These are phyloP conservation scores for Sphaerobolus stellatus DNA, from an alignment of 1,284 basidiomycete genomes.

Conservation along the genomic window DNA sequence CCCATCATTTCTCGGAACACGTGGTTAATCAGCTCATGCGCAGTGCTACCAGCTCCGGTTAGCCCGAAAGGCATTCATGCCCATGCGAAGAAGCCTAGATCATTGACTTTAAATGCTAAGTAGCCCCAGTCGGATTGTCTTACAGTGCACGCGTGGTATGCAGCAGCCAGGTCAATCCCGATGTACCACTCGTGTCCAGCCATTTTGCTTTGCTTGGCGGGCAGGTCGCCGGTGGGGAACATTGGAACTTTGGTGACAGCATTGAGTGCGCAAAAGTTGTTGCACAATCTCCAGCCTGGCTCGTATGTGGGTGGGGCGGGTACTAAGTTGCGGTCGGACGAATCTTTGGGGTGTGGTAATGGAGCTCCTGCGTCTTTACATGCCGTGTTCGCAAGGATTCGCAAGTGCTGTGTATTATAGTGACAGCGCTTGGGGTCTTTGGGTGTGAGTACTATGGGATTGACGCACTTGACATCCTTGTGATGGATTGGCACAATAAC, in stretches of 20 bases:
- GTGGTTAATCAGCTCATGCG: constrained; percentile 13
- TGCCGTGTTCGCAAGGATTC: neutral
- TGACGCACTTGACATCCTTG: constrained; percentile 15
- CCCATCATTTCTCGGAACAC: constrained; percentile 18
- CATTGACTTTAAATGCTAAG: constrained; percentile 18
- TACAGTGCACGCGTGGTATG: constrained; percentile 20
- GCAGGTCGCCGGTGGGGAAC: neutral
- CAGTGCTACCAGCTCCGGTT: constrained; percentile 20
- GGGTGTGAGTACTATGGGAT: constrained; percentile 15
- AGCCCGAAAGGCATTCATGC: constrained; percentile 15
- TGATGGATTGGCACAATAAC: constrained; percentile 13
- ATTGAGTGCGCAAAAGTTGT: neutral
- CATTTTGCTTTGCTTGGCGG: neutral
- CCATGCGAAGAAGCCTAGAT: constrained; percentile 20
- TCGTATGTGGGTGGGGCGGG: neutral
- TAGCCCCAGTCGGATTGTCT: constrained; percentile 14
- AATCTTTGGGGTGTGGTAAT: neutral
- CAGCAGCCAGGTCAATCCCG: constrained; percentile 17
- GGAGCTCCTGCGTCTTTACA: neutral
- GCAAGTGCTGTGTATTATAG: neutral
- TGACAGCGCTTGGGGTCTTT: constrained; percentile 12
- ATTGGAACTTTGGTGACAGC: neutral
- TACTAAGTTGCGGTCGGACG: neutral
- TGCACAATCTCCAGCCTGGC: neutral
- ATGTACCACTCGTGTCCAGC: constrained; percentile 8